Evolutionary conservation across 306 rosid genomes (phyloP).

Genomic region (Astragalus glycyphyllos): DNA sequence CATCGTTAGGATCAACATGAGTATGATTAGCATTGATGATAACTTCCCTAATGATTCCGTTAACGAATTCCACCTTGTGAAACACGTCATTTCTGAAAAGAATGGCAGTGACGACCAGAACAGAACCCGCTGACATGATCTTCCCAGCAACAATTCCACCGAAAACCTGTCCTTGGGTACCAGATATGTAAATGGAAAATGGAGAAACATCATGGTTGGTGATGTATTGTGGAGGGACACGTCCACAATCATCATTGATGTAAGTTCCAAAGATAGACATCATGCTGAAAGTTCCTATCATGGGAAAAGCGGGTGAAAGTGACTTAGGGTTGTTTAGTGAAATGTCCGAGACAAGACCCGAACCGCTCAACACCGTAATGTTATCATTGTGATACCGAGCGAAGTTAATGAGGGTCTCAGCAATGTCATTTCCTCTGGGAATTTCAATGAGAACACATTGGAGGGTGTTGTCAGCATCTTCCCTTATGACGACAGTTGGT

Average conservation of each 20-base stretch:
- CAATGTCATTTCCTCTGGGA: conserved; percentile 55
- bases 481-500: conserved; percentile 51
- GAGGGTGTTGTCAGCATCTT: conserved; percentile 37
- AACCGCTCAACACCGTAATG: conserved; percentile 47
- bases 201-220: not conserved
- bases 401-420: conserved; percentile 47
- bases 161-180: conserved; percentile 54
- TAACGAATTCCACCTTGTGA: conserved; percentile 26
- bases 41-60: not conserved
- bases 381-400: conserved; percentile 42
- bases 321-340: conserved; percentile 39
- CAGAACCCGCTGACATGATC: conserved; percentile 49
- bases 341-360: conserved; percentile 53
- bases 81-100: conserved; percentile 40
- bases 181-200: conserved; percentile 54
- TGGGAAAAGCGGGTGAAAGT: not conserved
- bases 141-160: conserved; percentile 66
- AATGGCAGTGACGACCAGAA: conserved; percentile 45
- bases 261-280: conserved; percentile 44
- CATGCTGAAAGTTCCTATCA: conserved; percentile 43
- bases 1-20: too few species aligned
- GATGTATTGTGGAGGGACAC: not conserved
- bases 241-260: not conserved
- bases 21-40: too few species aligned
- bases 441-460: conserved; percentile 59